These are phyloP conservation scores for Stemphylium beticola DNA, from an alignment of 2,329 filamentous ascomycete species.

Conservation along the genomic window DNA sequence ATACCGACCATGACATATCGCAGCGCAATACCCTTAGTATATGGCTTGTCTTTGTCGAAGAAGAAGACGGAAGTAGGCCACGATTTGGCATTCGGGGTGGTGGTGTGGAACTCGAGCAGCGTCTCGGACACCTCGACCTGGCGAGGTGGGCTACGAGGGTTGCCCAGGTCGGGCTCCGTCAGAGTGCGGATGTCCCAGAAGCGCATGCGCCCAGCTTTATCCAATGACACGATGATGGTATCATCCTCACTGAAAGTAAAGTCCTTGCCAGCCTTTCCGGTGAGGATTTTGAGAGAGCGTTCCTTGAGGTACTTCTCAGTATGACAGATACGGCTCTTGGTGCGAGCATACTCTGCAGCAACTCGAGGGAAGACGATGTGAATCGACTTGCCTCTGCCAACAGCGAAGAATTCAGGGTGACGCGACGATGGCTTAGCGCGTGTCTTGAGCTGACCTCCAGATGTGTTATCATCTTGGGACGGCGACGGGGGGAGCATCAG, in stretches of 20 bases:
- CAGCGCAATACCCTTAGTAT: constrained; percentile 85
- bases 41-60: constrained; percentile 94
- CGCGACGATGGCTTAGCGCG: constrained; percentile 87
- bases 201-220: constrained; percentile 94
- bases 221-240: constrained; percentile 88
- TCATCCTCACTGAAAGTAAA: constrained; percentile 98
- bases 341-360: constrained; percentile 60
- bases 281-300: constrained; percentile 90
- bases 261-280: constrained; percentile 97
- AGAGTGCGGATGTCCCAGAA: constrained; percentile 97
- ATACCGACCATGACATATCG: constrained; percentile 97
- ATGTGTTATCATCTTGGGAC: constrained; percentile 85
- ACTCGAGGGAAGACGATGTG: constrained; percentile 76
- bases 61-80: constrained; percentile 97
- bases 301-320: constrained; percentile 87
- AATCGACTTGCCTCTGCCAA: constrained; percentile 94
- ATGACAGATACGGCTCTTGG: constrained; percentile 69
- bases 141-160: constrained; percentile 50
- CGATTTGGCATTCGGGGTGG: constrained; percentile 86
- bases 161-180: constrained; percentile 58
- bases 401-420: constrained; percentile 92
- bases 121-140: constrained; percentile 83
- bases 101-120: constrained; percentile 84
- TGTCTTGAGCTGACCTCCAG: constrained; percentile 93
- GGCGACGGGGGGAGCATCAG: constrained; percentile 88